phyloP scores from a whole-genome alignment of 768 basidiomycete species.

The Psilocybe sp. region DNA sequence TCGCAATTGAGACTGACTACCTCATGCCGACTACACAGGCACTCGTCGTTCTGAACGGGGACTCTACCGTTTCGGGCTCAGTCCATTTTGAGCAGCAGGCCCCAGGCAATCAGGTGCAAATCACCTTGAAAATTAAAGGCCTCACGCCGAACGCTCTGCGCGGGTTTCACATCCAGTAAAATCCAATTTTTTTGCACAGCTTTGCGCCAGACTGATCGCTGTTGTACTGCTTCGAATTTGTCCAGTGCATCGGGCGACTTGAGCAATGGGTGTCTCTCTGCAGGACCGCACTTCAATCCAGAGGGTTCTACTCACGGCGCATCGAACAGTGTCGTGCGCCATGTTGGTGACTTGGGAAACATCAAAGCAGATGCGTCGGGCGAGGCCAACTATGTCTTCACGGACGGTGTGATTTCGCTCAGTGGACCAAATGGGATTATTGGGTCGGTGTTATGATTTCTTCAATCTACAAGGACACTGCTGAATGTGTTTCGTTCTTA shows the following conservation, averaged over 20 bases:
- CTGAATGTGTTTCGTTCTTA: neutral
- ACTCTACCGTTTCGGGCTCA: slow-evolving; percentile 57
- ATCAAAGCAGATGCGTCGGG: slow-evolving; percentile 61
- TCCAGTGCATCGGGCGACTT: slow-evolving; percentile 55
- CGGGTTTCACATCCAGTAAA: slow-evolving; percentile 81
- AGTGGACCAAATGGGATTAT: slow-evolving; percentile 67
- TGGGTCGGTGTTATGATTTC: slow-evolving; percentile 40
- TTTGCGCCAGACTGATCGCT: neutral
- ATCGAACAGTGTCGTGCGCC: slow-evolving; percentile 49
- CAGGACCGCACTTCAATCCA: slow-evolving; percentile 80
- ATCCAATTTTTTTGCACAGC: neutral
- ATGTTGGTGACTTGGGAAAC: slow-evolving; percentile 79
- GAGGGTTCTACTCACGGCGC: slow-evolving; percentile 63
- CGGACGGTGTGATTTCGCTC: slow-evolving; percentile 60
- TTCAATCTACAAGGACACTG: neutral
- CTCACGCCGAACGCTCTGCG: slow-evolving; percentile 56
- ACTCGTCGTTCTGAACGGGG: slow-evolving; percentile 57
- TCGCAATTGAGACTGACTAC: neutral
- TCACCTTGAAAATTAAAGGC: slow-evolving; percentile 61
- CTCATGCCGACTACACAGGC: slow-evolving; percentile 18
- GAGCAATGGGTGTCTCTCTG: slow-evolving; percentile 60
- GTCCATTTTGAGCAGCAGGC: slow-evolving; percentile 62
- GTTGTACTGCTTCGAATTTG: neutral
- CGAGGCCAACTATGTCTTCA: slow-evolving; percentile 52
- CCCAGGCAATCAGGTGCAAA: slow-evolving; percentile 47